Evolutionary conservation across 202 grass and related monocot genomes (phyloP).

Genomic region (Carex arenaria): DNA sequence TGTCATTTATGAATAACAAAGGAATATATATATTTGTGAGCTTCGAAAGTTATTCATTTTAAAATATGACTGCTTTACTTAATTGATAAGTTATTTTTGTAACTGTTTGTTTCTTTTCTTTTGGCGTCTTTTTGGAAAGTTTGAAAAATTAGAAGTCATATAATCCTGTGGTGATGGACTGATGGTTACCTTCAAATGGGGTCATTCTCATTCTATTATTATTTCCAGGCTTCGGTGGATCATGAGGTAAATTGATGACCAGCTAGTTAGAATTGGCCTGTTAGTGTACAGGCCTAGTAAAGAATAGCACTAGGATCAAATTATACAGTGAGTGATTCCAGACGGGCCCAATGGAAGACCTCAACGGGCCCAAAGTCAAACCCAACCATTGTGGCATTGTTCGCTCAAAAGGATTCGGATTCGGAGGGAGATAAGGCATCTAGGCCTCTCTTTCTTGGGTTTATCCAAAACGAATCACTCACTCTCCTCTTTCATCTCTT

Average conservation of each 20-base stretch:
- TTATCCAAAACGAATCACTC: slow-evolving; percentile 13
- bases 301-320: not conserved
- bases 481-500: not conserved
- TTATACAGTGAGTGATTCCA: not conserved
- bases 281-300: not conserved
- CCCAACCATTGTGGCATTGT: not conserved
- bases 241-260: no score
- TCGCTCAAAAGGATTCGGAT: not conserved
- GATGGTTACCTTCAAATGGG: not conserved
- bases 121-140: not conserved
- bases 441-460: slow-evolving; percentile 18
- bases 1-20: not conserved
- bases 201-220: not conserved
- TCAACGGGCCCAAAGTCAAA: not conserved
- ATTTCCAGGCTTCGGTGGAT: no score
- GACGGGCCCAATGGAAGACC: not conserved
- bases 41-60: not conserved
- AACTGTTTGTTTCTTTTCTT: not conserved
- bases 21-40: not conserved
- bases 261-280: no score
- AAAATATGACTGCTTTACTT: not conserved
- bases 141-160: not conserved
- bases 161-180: not conserved
- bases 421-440: slow-evolving; percentile 6
- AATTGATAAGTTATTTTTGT: not conserved